phyloP scores from a whole-genome alignment of 2,329 filamentous ascomycete species.

The Colletotrichum lentis region DNA sequence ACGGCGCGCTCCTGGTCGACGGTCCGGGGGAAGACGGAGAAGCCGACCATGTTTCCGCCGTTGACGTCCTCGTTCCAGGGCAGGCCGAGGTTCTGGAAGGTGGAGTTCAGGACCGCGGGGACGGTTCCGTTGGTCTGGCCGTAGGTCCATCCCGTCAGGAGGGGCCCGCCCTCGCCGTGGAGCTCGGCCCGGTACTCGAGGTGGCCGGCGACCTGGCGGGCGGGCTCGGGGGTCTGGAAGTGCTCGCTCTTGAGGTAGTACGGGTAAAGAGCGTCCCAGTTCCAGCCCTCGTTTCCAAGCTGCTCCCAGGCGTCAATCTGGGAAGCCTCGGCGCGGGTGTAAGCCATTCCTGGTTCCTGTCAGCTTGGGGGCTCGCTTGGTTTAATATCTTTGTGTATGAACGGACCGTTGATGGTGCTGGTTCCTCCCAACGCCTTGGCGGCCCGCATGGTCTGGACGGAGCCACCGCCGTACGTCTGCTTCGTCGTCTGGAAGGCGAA shows the following conservation, averaged over 20 bases:
- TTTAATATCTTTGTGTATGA: neutral
- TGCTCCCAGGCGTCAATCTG: constrained; percentile 56
- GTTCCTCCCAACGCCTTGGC: constrained; percentile 53
- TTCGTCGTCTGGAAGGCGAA: constrained; percentile 48
- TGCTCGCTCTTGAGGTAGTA: constrained; percentile 57
- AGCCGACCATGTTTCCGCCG: constrained; percentile 50
- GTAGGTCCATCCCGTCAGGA: constrained; percentile 51
- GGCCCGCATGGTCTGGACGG: constrained; percentile 46
- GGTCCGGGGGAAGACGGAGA: constrained; percentile 51
- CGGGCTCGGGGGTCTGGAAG: constrained; percentile 43
- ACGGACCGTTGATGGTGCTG: constrained; percentile 51
- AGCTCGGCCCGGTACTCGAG: constrained; percentile 43
- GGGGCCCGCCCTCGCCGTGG: constrained; percentile 49
- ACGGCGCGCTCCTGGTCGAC: constrained; percentile 49
- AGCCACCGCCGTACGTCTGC: constrained; percentile 46
- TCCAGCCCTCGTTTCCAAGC: constrained; percentile 56
- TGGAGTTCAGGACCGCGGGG: constrained; percentile 42
- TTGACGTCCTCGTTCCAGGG: constrained; percentile 50
- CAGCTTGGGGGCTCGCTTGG: neutral
- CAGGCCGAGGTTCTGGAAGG: constrained; percentile 46
- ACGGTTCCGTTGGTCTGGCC: constrained; percentile 48
- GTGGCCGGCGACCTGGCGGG: constrained; percentile 45
- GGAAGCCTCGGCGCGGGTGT: constrained; percentile 53
- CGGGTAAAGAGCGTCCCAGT: constrained; percentile 54
- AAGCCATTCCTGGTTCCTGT: constrained; percentile 52